Evolutionary conservation across 495 filamentous ascomycete species (phyloP), one percentile per base, ranked within the genome.

Genomic region (Evernia prunastri): DNA sequence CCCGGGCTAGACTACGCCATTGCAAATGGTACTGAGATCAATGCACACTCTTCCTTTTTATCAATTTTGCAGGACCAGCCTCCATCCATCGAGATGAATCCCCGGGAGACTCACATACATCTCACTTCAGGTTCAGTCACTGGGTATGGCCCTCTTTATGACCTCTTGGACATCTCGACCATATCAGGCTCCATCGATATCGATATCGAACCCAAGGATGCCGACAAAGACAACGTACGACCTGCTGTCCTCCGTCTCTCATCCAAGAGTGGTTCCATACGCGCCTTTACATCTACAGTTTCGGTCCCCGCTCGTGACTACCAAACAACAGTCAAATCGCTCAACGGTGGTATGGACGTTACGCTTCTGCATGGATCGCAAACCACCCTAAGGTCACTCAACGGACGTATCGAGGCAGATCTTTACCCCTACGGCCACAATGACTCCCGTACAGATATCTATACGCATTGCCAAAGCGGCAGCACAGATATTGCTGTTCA

Each of bases 111-210:
- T 33, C 33, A 7, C 10, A 54, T 54, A 54, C 51, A 54, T 33
- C 15, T 54, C 17, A 33, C 13, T 13, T 69, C 69, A 6, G 65
- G 62, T 29, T 56, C 66, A 23, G 63, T 71, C 9, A 64, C 47
- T 17, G 69, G 69, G 5, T 43, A 61, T 17, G 73, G 68, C 56
- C 70, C 71, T 20, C 69, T 75, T 13, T 73, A 69, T 42, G 73
- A 75, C 37, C 47, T 67, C 4, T 64, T 75, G 12, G 58, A 59
- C 15, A 68, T 75, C 35, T 61, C 63, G 17, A 74, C 72, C 25
- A 69, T 18, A 4, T 66, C 67, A 36, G 64, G 67, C 51, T 63
- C 57, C 23, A 69, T 69, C 54, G 59, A 58, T 56, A 37, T 66
- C 13, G 45, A 53, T 18, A 49, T 66, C 35, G 58, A 56, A 29